Percentiles rank a stretch among this genome's conserved stretches.
phyloP scores from a whole-genome alignment of 2,329 filamentous ascomycete species.

The Lasiodiplodia sp. region DNA sequence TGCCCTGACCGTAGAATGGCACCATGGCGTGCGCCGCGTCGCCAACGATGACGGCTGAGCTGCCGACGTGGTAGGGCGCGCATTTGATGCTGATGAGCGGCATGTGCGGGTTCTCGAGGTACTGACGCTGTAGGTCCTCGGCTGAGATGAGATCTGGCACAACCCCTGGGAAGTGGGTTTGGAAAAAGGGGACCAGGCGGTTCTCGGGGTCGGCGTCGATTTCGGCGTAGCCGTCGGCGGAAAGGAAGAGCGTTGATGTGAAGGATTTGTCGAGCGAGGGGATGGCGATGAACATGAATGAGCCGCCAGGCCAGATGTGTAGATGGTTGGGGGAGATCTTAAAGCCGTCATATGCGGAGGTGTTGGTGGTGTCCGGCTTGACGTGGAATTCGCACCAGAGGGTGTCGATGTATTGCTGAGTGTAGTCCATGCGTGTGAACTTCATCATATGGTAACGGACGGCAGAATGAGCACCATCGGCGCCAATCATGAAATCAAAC shows the following conservation, averaged over 20 bases:
- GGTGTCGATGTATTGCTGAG: slow-evolving; percentile 94
- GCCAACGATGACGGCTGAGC: slow-evolving; percentile 83
- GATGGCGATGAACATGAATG: slow-evolving; percentile 99
- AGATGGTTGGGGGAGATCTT: slow-evolving; percentile 89
- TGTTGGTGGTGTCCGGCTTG: slow-evolving; percentile 54
- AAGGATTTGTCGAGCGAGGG: slow-evolving; percentile 89
- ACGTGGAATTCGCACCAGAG: slow-evolving; percentile 97
- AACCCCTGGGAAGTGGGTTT: slow-evolving; percentile 85
- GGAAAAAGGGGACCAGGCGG: slow-evolving; percentile 75
- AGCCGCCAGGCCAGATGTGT: slow-evolving; percentile 94
- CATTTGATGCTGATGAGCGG: slow-evolving; percentile 95
- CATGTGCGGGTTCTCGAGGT: slow-evolving; percentile 82
- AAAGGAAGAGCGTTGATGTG: slow-evolving; percentile 92
- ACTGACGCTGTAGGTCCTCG: slow-evolving; percentile 74
- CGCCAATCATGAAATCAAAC: slow-evolving; percentile 95
- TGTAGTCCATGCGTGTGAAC: slow-evolving; percentile 85
- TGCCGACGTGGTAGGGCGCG: slow-evolving; percentile 80
- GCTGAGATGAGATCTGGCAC: slow-evolving; percentile 71
- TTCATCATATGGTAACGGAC: slow-evolving; percentile 97
- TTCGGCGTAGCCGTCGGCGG: slow-evolving; percentile 70
- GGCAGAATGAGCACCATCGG: slow-evolving; percentile 93
- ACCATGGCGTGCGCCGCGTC: slow-evolving; percentile 98
- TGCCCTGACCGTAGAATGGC: slow-evolving; percentile 96
- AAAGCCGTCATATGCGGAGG: slow-evolving; percentile 62
- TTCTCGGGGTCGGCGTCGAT: slow-evolving; percentile 69